Percentiles rank a stretch among this genome's conserved stretches.
Conservation (phyloP, 2,329 filamentous ascomycete species). For the Penicillium occitanis region DNA sequence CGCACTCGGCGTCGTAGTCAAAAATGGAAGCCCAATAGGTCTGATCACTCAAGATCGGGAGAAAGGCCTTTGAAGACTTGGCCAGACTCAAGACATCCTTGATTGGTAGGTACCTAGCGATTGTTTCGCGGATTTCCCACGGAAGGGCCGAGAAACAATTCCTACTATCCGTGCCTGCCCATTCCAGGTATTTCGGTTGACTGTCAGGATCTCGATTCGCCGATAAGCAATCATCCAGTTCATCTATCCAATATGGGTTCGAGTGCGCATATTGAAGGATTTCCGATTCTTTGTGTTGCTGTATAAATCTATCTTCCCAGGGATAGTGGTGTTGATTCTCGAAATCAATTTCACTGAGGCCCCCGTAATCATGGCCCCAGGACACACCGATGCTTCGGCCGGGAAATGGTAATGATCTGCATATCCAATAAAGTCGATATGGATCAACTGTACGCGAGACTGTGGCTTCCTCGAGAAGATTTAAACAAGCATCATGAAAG, state of each 20-base stretch:
- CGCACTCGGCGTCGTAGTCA: slow-evolving; percentile 8
- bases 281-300: neutral
- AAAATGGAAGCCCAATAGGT: slow-evolving; percentile 21
- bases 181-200: neutral
- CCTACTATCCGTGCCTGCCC: neutral
- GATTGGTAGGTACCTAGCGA: slow-evolving; percentile 17
- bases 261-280: slow-evolving; percentile 6
- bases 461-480: slow-evolving; percentile 4
- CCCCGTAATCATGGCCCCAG: slow-evolving; percentile 15
- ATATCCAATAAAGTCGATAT: slow-evolving; percentile 8
- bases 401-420: slow-evolving; percentile 14
- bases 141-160: slow-evolving; percentile 17
- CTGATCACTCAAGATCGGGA: slow-evolving; percentile 16
- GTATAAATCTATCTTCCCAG: slow-evolving; percentile 15
- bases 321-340: slow-evolving; percentile 10
- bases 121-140: slow-evolving; percentile 19
- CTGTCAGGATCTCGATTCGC: neutral
- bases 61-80: slow-evolving; percentile 15
- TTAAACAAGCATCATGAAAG: slow-evolving; percentile 20
- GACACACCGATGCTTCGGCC: neutral
- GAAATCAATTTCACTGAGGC: neutral
- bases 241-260: neutral
- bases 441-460: neutral
- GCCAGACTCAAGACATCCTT: slow-evolving; percentile 12
- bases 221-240: slow-evolving; percentile 7